Evolutionary conservation across 495 filamentous ascomycete genomes (phyloP), one percentile per base, ranked within the genome.

Genomic region (Lasiosphaeria hispida): DNA sequence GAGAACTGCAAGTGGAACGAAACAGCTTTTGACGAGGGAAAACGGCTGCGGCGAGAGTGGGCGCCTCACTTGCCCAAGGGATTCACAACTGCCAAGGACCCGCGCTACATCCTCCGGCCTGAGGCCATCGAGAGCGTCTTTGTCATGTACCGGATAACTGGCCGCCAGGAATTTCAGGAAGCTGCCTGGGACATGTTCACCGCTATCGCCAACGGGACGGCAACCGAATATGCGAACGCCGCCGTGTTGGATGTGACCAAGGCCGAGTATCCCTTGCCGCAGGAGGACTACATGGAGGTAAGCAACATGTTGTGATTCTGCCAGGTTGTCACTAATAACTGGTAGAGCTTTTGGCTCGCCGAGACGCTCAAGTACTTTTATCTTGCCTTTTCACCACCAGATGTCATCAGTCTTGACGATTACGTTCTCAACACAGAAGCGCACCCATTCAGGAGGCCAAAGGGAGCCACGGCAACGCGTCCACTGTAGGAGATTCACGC

Each of bases 151-250:
- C 81, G 88, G 9, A 78, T 89, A 34, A 89, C 87, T 1, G 88
- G 87, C n/a, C 77, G 87, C 19, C 73, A 73, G 15, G 72, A 75
- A 19, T 79, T 83, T 37, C 80, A 83, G 59, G 85, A 91, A 11
- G 72, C 81, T 1, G 88, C 87, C 10, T 91, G 88, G 88, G 79
- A 82, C 7, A 91, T 91, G 86, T 91, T 91, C 67, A 72, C 69
- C 15, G 82, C 78, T 23, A 82, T 90, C 17, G 79, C 79, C 23
- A 83, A 82, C 44, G 75, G 75, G 33, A 87, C 87, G 3, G 76
- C 74, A 38, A 87, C 87, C 1, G 70, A 78, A 4, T 77, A 73
- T 51, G 86, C 78, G n/a, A 77, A 87, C 67, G 82, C 87, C 7
- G 80, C 83, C 3, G 81, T 89, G 13, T 54, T 74, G 9, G 85